Evolutionary conservation across 345 rosid genomes (phyloP).

Genomic region (Orychophragmus violaceus): DNA sequence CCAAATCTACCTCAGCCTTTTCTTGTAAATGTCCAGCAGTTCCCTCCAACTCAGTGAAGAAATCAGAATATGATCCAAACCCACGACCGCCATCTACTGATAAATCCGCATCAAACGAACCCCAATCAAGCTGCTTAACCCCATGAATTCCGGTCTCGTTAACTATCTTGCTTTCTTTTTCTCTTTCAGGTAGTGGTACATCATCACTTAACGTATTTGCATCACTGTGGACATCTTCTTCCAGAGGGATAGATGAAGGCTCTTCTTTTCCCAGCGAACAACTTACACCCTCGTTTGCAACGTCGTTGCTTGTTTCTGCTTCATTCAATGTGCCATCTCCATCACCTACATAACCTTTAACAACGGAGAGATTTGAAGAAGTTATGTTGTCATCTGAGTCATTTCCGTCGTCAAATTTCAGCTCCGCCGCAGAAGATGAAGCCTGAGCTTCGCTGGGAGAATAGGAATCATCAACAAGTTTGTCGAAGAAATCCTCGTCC

Average conservation of each 20-base stretch:
- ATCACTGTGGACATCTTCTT: constrained; percentile 15
- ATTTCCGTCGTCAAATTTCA: constrained; percentile 32
- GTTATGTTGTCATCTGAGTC: constrained; percentile 55
- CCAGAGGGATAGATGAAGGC: constrained; percentile 14
- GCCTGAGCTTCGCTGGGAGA: constrained; percentile 14
- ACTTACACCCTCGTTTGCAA: constrained; percentile 17
- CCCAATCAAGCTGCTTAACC: constrained; percentile 90
- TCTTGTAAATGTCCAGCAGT: constrained; percentile 37
- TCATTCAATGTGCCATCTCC: constrained; percentile 29
- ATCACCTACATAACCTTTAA: constrained; percentile 27
- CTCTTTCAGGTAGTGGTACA: constrained; percentile 21
- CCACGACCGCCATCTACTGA: constrained; percentile 42
- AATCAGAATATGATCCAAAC: constrained; percentile 71
- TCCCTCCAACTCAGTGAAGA: constrained; percentile 54
- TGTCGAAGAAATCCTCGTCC: constrained; percentile 96
- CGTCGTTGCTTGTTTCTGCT: constrained; percentile 23
- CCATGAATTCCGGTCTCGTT: constrained; percentile 41
- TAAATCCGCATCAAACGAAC: constrained; percentile 65
- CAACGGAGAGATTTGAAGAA: constrained; percentile 50
- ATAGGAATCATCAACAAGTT: constrained; percentile 67
- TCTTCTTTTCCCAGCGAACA: constrained; percentile 7
- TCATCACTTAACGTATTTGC: constrained; percentile 19
- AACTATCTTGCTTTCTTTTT: constrained; percentile 3
- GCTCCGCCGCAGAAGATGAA: constrained; percentile 18
- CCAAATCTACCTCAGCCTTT: constrained; percentile 30